Base-by-base conservation (phyloP, 306 rosid genomes). In the Mimosa pudica region DNA sequence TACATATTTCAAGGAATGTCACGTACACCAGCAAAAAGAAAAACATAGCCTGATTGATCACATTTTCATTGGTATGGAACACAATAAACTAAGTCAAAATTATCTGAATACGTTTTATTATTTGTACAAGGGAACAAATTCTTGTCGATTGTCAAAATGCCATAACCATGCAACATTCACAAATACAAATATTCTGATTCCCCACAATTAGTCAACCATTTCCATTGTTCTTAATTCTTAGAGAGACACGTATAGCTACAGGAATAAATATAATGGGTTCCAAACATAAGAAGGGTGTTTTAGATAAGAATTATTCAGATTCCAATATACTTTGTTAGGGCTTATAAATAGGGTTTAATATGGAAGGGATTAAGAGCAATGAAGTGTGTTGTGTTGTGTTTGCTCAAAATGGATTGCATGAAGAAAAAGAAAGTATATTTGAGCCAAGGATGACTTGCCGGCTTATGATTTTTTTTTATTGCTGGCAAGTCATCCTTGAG, bases 401-500 rank as follows among this genome's bases (percentile, higher is more conserved):
- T 36, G 70, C 70, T 33, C 32, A 17, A 2, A 8, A 18, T 14
- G 51, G 49, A 10, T 77, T 64, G 47, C 46, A 54, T 69, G 67
- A 17, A 41, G 69, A 17, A 66, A 64, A 3, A 10, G 58, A 55
- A 52, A 78, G 70, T 78, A 8, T 12, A 69, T 69, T 30, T 69
- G 81, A 78, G 81, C 75, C 81, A 78, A 78, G 76, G 76, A 78
- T 78, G 81, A 55, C 81, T 78, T 78, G 81, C 81, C 76, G 76
- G 75, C 30, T 16, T 52, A 2, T 10, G 16, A 49, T 3, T 17
- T 10, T 14, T 2, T 36, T 24, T 5, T 67, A 1, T 68, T 51
- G 55, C 55, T 2, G 55, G 54, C 52, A 42, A 8, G 73, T 16
- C 52, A 44, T 68, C 73, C 54, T 68, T 68, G 36, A 14, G 17